Evolutionary conservation across 2,329 filamentous ascomycete species (phyloP), one percentile per base, ranked within the genome.

Genomic region (Trichoderma gracile): DNA sequence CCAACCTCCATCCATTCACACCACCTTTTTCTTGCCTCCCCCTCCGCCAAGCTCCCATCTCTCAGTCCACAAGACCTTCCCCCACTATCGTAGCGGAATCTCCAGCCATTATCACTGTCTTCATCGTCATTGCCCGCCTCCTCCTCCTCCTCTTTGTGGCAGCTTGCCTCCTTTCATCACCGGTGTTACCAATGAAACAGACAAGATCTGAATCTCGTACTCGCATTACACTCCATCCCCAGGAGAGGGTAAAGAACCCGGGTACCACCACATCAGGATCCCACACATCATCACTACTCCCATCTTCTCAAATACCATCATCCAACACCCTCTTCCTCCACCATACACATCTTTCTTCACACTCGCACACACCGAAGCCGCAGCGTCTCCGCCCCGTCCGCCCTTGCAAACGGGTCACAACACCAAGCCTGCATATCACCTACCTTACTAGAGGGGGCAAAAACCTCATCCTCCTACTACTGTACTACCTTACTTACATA

Each of bases 401-500:
- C 49, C 59, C 49, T 62, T 46, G 59, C 5, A 54, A 15, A 45
- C 59, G 40, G 49, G 59, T 62, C 59, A 62, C 59, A 54, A 62
- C 59, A 62, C 59, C 59, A 53, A 33, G 40, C 59, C 49, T 62
- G 59, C 59, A 62, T 62, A 62, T 54, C n/a, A n/a, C n/a, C n/a
- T n/a, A n/a, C n/a, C n/a, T n/a, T n/a, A n/a, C n/a, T n/a, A 10
- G 33, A 10, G 12, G 33, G 33, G 33, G 33, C 33, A 38, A 38
- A 38, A 38, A 27, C 25, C 25, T 5, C 5, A 5, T 25, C 3
- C 27, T 30, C 27, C 27, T 9, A 9, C 27, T 12, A 38, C 33
- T 27, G 23, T 33, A 33, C 30, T 33, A 12, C 30, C 25, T 25
- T 27, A 5, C 2, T 27, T 10, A 33, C 30, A 9, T 33, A 27